Base-by-base conservation (phyloP, 1,139 yeast genomes). In the Scheffersomyces quercinus region DNA sequence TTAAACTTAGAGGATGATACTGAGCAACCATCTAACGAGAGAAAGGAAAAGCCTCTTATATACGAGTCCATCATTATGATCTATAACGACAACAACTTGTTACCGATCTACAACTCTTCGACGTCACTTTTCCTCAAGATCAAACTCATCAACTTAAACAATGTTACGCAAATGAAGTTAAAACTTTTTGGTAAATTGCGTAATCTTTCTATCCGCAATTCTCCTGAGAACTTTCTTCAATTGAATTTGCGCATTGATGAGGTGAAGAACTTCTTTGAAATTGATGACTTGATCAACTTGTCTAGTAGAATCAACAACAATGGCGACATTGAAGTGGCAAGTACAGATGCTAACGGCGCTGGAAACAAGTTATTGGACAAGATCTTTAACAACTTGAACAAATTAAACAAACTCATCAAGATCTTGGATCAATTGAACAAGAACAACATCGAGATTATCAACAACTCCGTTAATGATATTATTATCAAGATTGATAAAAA, bases 41-140 rank as follows among this genome's bases (percentile, higher is more conserved):
- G 36, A 7, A 37, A 31, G 37, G 35, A 30, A 31, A 42, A 43
- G 28, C 40, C 40, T 2, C 29, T 37, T 34, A 29, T 28, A 15
- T 64, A 67, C 48, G 67, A 68, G 46, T 60, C 73, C 3, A 53
- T 63, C 3, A 59, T 72, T 35, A 60, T 68, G 40, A 51, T 74
- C 5, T 67, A 59, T 49, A 73, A 72, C 45, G 47, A 67, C 40
- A 64, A 65, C 32, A 52, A 60, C 13, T 59, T 71, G 34, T 49
- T 73, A 12, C 79, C 78, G 0, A 45, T 72, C 8, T 44, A 57
- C 20, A 67, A 66, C 39, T 68, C 76, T 3, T 58, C 75, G 3
- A 64, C 70, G 7, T 55, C 68, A 38, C 54, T 74, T n/a, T 62
- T 73, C 34, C 53, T 74, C 28, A 59, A 61, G 41, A 64, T 71